Evolutionary conservation across 805 yeast species (phyloP).

Genomic region (Lipomyces mesembrius): DNA sequence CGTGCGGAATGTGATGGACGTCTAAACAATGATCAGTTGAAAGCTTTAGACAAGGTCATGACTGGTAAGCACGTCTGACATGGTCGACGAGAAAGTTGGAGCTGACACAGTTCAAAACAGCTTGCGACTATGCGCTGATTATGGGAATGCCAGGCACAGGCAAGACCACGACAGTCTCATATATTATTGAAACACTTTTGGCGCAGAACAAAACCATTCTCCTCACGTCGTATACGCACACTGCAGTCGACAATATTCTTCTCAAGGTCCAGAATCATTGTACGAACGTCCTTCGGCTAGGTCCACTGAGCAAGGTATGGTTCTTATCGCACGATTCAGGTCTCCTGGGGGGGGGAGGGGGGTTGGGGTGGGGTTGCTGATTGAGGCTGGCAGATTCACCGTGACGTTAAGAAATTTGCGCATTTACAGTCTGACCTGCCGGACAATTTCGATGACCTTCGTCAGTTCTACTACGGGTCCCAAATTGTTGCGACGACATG

Average conservation of each 20-base stretch:
- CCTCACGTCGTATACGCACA: slow-evolving; percentile 86
- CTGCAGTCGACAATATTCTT: slow-evolving; percentile 93
- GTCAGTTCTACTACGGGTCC: slow-evolving; percentile 56
- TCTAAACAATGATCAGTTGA: slow-evolving; percentile 72
- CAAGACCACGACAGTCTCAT: slow-evolving; percentile 86
- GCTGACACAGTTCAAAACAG: slow-evolving; percentile 7
- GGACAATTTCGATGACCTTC: slow-evolving; percentile 50
- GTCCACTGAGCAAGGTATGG: slow-evolving; percentile 52
- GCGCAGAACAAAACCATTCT: slow-evolving; percentile 67
- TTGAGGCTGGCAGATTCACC: slow-evolving; percentile 54
- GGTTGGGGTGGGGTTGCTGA: too few relatives aligned
- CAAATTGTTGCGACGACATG: slow-evolving; percentile 89
- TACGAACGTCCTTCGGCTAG: slow-evolving; percentile 67
- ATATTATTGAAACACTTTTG: slow-evolving; percentile 66
- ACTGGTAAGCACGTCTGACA: slow-evolving; percentile 50
- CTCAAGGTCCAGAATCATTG: slow-evolving; percentile 58
- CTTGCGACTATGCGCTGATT: slow-evolving; percentile 71
- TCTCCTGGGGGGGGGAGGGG: neutral
- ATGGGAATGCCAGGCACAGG: slow-evolving; percentile 99
- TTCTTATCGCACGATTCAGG: neutral
- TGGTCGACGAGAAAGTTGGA: neutral
- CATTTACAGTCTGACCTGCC: slow-evolving; percentile 22
- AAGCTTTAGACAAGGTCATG: slow-evolving; percentile 69
- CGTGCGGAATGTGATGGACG: slow-evolving; percentile 20
- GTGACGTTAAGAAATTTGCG: slow-evolving; percentile 56